Evolutionary conservation across 192 early-diverging fungal genomes (phyloP).

Genomic region (Lobosporangium transversale): DNA sequence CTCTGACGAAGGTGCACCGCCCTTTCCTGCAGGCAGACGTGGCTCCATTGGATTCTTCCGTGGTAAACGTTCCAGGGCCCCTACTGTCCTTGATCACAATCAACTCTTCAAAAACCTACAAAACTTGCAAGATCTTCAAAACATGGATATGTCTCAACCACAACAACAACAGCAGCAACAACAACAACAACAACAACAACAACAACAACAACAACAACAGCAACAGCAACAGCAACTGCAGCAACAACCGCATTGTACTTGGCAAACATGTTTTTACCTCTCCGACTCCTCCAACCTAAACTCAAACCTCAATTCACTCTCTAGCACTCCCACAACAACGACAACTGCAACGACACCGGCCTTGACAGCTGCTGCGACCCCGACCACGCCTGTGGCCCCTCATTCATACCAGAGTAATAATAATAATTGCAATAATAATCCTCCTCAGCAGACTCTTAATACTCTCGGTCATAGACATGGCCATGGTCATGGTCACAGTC

Average conservation of each 20-base stretch:
- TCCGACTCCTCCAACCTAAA: not conserved
- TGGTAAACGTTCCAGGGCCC: slow-evolving; percentile 34
- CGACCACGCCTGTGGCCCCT: slow-evolving; percentile 28
- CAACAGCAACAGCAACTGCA: slow-evolving; percentile 28
- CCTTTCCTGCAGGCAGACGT: slow-evolving; percentile 12
- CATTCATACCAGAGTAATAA: not conserved
- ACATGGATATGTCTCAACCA: slow-evolving; percentile 34
- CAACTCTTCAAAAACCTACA: slow-evolving; percentile 49
- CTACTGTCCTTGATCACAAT: slow-evolving; percentile 31
- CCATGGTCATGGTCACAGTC: too few species aligned
- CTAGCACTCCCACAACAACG: slow-evolving; percentile 44
- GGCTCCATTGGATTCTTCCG: slow-evolving; percentile 52
- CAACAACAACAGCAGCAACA: slow-evolving; percentile 33
- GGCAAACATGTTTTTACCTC: not conserved
- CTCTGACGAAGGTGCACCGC: slow-evolving; percentile 44
- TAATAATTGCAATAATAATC: not conserved
- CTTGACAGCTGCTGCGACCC: slow-evolving; percentile 34
- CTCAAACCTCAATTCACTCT: slow-evolving; percentile 30
- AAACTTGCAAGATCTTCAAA: slow-evolving; percentile 35
- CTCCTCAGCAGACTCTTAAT: too few species aligned
- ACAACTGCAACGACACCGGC: slow-evolving; percentile 36
- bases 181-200: slow-evolving; percentile 37
- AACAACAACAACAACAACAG: slow-evolving; percentile 38
- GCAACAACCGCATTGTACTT: too few species aligned
- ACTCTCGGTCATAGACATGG: too few species aligned